phyloP scores from a whole-genome alignment of 306 rosid species.

The Quercus cerris region DNA sequence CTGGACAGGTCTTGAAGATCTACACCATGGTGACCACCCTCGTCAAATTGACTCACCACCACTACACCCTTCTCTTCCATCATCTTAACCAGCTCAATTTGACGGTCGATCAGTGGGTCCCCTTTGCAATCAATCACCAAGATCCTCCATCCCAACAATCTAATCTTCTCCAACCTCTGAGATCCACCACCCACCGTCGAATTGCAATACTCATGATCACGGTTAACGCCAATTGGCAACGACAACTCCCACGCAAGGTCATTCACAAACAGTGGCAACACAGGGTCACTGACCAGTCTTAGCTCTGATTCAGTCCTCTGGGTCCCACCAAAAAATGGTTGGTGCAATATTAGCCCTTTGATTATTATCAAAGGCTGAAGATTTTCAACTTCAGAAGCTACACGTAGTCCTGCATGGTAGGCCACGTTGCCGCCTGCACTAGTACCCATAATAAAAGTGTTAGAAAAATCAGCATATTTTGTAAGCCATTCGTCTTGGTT shows the following conservation, averaged over 20 bases:
- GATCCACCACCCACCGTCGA: constrained; percentile 25
- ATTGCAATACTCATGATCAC: constrained; percentile 53
- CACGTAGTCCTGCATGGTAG: constrained; percentile 10
- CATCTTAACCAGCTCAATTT: constrained; percentile 25
- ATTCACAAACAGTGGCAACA: neutral
- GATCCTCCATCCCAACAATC: constrained; percentile 29
- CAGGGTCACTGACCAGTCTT: constrained; percentile 10
- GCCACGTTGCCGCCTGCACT: too few relatives aligned
- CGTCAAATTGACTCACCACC: constrained; percentile 29
- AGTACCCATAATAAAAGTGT: too few relatives aligned
- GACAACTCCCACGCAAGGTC: constrained; percentile 46
- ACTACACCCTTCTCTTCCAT: constrained; percentile 28
- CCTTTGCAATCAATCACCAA: constrained; percentile 41
- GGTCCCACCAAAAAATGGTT: constrained; percentile 48
- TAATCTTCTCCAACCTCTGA: constrained; percentile 2
- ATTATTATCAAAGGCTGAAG: constrained; percentile 9
- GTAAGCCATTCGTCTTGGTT: too few relatives aligned
- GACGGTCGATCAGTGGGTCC: constrained; percentile 55
- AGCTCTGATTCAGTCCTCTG: constrained; percentile 34
- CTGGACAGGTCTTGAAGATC: constrained; percentile 15
- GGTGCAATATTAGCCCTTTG: constrained; percentile 49
- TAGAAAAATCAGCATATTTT: too few relatives aligned
- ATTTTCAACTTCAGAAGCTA: neutral
- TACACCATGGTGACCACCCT: constrained; percentile 43
- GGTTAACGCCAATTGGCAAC: constrained; percentile 33